A percentile compares a stretch with the other conserved stretches of the same genome.
Evolutionary conservation across 2,329 filamentous ascomycete species (phyloP).

Genomic region (Periconia digitata): DNA sequence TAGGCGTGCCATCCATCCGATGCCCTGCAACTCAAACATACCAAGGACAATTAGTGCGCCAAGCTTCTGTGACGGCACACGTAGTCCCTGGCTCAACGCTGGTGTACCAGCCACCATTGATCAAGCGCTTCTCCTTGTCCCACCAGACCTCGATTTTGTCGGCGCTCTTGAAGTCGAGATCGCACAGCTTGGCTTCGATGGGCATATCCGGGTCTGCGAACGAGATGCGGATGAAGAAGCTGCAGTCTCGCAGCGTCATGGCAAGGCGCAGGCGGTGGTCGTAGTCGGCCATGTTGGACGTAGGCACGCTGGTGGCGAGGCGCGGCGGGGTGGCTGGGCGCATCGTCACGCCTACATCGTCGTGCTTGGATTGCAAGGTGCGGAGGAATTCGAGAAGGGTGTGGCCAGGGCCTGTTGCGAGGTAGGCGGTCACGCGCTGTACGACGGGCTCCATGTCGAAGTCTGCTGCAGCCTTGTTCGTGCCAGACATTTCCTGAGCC

Average conservation of each 20-base stretch:
- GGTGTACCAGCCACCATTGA: constrained; percentile 45
- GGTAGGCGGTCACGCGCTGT: constrained; percentile 20
- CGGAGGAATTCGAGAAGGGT: constrained; percentile 41
- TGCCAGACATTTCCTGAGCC: background rate
- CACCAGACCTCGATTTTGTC: constrained; percentile 47
- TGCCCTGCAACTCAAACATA: too few species aligned
- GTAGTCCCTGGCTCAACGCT: constrained; percentile 3
- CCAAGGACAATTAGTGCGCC: constrained; percentile 6
- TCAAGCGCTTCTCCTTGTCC: constrained; percentile 42
- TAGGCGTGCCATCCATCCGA: too few species aligned
- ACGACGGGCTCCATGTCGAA: background rate
- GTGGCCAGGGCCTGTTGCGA: constrained; percentile 36
- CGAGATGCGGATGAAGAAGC: constrained; percentile 43
- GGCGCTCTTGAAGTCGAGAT: constrained; percentile 50
- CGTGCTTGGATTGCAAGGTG: constrained; percentile 41
- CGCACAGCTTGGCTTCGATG: constrained; percentile 47
- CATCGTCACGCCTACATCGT: constrained; percentile 32
- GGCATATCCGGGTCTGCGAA: constrained; percentile 7
- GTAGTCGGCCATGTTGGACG: background rate
- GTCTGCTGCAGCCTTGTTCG: background rate
- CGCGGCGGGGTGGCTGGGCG: constrained; percentile 7
- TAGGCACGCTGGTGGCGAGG: background rate
- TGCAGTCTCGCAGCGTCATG: constrained; percentile 53
- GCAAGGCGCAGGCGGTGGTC: constrained; percentile 35
- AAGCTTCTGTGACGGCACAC: constrained; percentile 9